These are phyloP conservation scores for Ustilago cynodontis DNA, from an alignment of 1,284 basidiomycete genomes.

Conservation along the genomic window DNA sequence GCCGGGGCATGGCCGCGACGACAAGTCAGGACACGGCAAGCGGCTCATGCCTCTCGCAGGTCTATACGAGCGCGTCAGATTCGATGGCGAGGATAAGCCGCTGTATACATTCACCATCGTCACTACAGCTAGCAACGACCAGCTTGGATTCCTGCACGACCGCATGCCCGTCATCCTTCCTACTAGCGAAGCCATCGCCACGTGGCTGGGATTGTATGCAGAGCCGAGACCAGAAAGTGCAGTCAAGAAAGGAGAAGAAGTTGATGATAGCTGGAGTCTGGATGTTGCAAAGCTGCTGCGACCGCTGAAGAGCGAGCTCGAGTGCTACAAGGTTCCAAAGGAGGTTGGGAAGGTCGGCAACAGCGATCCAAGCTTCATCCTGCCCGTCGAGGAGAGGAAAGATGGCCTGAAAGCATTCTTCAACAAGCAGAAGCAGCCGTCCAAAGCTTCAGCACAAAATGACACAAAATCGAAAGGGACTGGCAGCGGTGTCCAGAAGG, in stretches of 20 bases:
- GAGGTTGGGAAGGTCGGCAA: constrained; percentile 91
- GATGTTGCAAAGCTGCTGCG: constrained; percentile 77
- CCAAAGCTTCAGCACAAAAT: background rate
- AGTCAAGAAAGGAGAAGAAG: constrained; percentile 26
- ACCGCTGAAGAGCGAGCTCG: constrained; percentile 76
- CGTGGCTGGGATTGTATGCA: constrained; percentile 81
- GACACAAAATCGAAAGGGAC: background rate
- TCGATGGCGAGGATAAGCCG: constrained; percentile 74
- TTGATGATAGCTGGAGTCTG: constrained; percentile 70
- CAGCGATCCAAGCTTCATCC: constrained; percentile 83
- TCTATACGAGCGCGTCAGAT: constrained; percentile 80
- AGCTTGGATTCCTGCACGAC: constrained; percentile 76
- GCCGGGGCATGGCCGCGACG: constrained; percentile 73
- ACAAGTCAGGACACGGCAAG: constrained; percentile 76
- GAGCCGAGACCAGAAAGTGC: constrained; percentile 14
- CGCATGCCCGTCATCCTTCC: constrained; percentile 90
- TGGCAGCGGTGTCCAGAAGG: constrained; percentile 1
- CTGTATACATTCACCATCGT: constrained; percentile 89
- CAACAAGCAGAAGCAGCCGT: constrained; percentile 72
- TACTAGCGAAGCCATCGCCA: constrained; percentile 75
- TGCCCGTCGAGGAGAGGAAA: constrained; percentile 81
- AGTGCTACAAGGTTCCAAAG: constrained; percentile 88
- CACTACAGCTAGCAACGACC: constrained; percentile 76
- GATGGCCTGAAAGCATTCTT: constrained; percentile 90
- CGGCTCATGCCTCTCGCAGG: constrained; percentile 87